Base-by-base conservation (phyloP, 2,329 filamentous ascomycete genomes). In the Raffaelea deltoideospora region DNA sequence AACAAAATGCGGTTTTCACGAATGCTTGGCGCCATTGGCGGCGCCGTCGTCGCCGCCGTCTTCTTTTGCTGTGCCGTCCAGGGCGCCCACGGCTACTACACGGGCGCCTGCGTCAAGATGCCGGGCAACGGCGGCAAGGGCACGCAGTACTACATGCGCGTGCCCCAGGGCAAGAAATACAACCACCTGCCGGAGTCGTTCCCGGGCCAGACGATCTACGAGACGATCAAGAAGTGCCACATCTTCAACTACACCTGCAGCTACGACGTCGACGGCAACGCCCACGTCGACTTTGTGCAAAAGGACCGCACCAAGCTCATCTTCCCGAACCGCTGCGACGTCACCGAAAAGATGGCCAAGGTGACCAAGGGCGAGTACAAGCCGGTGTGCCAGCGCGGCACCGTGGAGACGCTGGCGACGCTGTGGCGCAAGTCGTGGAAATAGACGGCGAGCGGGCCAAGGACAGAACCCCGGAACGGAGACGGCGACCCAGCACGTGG, bases 21-120 rank as follows among this genome's bases (percentile, higher is more conserved):
- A n/a, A n/a, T n/a, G n/a, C n/a, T n/a, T n/a, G n/a, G n/a, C n/a
- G n/a, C n/a, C n/a, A n/a, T n/a, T n/a, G n/a, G n/a, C n/a, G n/a
- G n/a, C n/a, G n/a, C n/a, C n/a, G n/a, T n/a, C n/a, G 10, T 18
- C 28, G 15, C 28, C 28, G 28, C 15, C 28, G 5, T 15, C 18
- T 15, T 30, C n/a, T 18, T 30, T 8, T n/a, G 6, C n/a, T 8
- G 28, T 11, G n/a, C 14, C 24, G 63, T 77, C 7, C 72, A 76
- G 39, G 78, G 84, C 40, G 68, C 73, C 24, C 57, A 72, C 9
- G 79, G 78, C 0, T 82, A 81, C 50, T 34, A 34, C 24, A 14
- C 5, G 3, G 35, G 35, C 19, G 35, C 35, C 24, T 37, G 35
- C 35, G n/a, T 33, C 19, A 33, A 29, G 31, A 23, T 29, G 35